These are phyloP conservation scores for Lentinus tigrinus DNA, from an alignment of 768 basidiomycete genomes.

Conservation along the genomic window DNA sequence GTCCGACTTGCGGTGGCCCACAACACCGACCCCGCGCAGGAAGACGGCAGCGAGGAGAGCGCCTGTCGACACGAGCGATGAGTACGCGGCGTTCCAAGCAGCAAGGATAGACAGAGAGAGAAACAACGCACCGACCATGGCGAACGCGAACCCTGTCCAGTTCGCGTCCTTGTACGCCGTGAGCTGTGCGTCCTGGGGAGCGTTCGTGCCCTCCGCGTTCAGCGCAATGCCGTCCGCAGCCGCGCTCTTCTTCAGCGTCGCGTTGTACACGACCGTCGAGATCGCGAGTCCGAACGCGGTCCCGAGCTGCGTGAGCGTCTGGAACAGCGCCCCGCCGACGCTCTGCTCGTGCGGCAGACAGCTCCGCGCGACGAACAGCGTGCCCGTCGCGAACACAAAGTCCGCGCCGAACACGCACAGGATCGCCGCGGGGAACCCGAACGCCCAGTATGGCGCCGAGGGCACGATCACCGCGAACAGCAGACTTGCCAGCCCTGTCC, in stretches of 20 bases:
- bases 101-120: too few species aligned
- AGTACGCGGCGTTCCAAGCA: too few species aligned
- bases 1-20: constrained; percentile 31
- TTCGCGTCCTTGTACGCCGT: constrained; percentile 59
- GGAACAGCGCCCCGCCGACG: constrained; percentile 73
- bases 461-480: constrained; percentile 70
- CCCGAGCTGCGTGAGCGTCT: constrained; percentile 76
- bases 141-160: constrained; percentile 66
- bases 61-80: constrained; percentile 15
- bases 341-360: constrained; percentile 70
- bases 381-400: constrained; percentile 72
- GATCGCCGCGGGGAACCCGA: constrained; percentile 66
- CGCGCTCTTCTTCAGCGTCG: constrained; percentile 39
- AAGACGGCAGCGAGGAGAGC: constrained; percentile 35
- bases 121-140: constrained; percentile 46
- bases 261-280: constrained; percentile 69
- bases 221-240: constrained; percentile 31
- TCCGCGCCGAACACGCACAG: constrained; percentile 74
- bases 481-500: constrained; percentile 58
- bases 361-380: constrained; percentile 71
- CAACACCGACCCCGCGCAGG: constrained; percentile 40
- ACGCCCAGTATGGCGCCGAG: constrained; percentile 65
- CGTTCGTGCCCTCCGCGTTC: constrained; percentile 27
- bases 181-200: constrained; percentile 40
- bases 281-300: constrained; percentile 69